Evolutionary conservation across 2,329 filamentous ascomycete genomes (phyloP).

Genomic region (Alternaria conjuncta): DNA sequence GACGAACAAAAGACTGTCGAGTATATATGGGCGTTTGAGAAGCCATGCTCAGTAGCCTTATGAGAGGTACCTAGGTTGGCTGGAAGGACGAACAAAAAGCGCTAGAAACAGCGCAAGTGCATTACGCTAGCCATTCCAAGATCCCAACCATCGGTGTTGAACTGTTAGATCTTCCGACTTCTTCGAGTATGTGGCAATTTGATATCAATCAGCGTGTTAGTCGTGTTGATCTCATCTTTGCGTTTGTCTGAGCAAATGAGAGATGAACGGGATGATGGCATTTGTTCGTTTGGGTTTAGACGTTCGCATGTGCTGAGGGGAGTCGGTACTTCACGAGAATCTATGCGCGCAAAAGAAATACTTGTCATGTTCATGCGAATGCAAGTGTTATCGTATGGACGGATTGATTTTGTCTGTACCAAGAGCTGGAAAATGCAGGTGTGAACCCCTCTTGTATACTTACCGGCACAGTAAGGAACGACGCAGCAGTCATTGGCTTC

Average conservation of each 20-base stretch:
- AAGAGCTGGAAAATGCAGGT: neutral
- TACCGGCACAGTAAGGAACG: neutral
- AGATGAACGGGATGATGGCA: neutral
- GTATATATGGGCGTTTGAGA: neutral
- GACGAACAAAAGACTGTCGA: neutral
- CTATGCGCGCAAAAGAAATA: constrained; percentile 2
- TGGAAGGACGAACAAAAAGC: neutral
- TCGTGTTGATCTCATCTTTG: neutral
- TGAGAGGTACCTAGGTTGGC: too few relatives aligned
- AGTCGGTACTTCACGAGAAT: constrained; percentile 2
- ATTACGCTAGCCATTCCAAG: neutral
- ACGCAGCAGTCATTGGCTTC: neutral
- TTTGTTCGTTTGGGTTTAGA: neutral
- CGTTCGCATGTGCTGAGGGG: neutral
- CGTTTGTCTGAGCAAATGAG: neutral
- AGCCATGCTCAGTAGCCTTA: neutral
- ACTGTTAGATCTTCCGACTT: neutral
- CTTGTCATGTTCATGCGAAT: neutral
- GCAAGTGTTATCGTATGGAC: neutral
- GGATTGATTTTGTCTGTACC: neutral
- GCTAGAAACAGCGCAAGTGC: neutral
- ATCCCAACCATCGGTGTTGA: neutral
- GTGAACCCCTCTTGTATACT: neutral
- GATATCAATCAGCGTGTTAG: neutral
- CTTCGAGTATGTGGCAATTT: neutral